A percentile compares a stretch with the other conserved stretches of the same genome.
These are phyloP conservation scores for Geotrichum reessii DNA, from an alignment of 1,139 yeast genomes.

Conservation along the genomic window DNA sequence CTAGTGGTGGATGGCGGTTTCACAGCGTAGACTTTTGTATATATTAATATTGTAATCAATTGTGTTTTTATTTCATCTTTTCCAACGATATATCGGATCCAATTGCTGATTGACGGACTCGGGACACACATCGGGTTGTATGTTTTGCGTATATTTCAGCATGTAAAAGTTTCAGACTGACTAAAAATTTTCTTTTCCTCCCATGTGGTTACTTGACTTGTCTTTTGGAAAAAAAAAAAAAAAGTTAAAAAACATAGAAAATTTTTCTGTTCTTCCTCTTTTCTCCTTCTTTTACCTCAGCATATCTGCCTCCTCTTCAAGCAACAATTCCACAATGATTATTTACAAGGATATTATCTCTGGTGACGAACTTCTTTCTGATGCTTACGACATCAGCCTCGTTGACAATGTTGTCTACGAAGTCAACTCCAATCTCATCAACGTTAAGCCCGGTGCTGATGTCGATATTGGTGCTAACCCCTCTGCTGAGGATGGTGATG, in stretches of 20 bases:
- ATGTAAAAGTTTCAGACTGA: background rate
- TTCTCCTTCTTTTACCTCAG: slow-evolving; percentile 7
- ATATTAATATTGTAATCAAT: background rate
- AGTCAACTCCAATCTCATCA: slow-evolving; percentile 93
- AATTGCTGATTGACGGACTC: background rate
- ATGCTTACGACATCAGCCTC: slow-evolving; percentile 83
- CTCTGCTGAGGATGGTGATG: slow-evolving; percentile 93
- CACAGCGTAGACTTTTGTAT: slow-evolving; percentile 8
- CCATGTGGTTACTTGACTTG: background rate
- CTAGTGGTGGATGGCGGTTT: slow-evolving; percentile 35
- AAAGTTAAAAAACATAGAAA: slow-evolving; percentile 1
- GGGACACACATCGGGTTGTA: background rate
- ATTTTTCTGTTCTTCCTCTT: background rate
- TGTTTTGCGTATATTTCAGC: background rate
- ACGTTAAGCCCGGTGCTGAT: slow-evolving; percentile 75
- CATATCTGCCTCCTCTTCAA: background rate
- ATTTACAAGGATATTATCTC: slow-evolving; percentile 63
- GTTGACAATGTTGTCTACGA: slow-evolving; percentile 92
- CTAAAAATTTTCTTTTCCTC: slow-evolving; percentile 4
- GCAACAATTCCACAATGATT: slow-evolving; percentile 14
- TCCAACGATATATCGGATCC: background rate
- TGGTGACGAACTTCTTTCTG: slow-evolving; percentile 93
- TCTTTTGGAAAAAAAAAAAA: background rate
- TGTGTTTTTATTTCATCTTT: background rate
- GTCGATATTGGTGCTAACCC: slow-evolving; percentile 99